Evolutionary conservation across 345 rosid species (phyloP).

Genomic region (Anastatica hierochuntica): DNA sequence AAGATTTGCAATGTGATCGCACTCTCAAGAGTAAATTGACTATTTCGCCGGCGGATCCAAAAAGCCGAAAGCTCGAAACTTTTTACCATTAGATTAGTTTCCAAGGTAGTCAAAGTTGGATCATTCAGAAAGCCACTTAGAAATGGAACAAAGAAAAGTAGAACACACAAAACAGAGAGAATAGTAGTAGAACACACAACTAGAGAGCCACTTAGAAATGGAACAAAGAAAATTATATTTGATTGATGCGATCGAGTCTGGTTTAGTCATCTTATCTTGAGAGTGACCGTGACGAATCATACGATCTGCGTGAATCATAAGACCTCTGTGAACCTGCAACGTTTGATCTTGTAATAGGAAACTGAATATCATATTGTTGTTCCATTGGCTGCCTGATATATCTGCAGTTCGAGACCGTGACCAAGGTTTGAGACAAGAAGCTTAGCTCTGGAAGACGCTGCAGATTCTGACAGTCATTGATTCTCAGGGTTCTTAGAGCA

Average conservation of each 20-base stretch:
- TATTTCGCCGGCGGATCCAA: too few relatives aligned
- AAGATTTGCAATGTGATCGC: too few relatives aligned
- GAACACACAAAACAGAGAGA: too few relatives aligned
- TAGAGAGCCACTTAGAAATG: neutral
- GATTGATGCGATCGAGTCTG: neutral
- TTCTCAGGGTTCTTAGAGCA: constrained; percentile 15
- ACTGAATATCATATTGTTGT: neutral
- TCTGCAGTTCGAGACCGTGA: constrained; percentile 21
- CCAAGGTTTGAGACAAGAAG: neutral
- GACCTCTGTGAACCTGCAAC: constrained; percentile 14
- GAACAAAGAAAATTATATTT: neutral
- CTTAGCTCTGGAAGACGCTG: constrained; percentile 11
- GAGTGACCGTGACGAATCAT: constrained; percentile 11
- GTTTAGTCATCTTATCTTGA: constrained; percentile 19
- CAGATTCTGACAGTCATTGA: constrained; percentile 26
- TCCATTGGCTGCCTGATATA: constrained; percentile 12
- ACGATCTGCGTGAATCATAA: constrained; percentile 17
- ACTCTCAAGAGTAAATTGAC: too few relatives aligned
- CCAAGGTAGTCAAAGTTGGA: too few relatives aligned
- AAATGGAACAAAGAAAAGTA: too few relatives aligned
- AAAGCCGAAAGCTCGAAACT: too few relatives aligned
- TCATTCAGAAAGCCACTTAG: too few relatives aligned
- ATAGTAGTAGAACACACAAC: too few relatives aligned
- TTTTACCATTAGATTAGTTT: too few relatives aligned
- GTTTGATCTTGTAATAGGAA: constrained; percentile 1